Evolutionary conservation across 1,139 yeast genomes (phyloP), one percentile per base, ranked within the genome.

Genomic region (Kurtzmaniella natalensis): DNA sequence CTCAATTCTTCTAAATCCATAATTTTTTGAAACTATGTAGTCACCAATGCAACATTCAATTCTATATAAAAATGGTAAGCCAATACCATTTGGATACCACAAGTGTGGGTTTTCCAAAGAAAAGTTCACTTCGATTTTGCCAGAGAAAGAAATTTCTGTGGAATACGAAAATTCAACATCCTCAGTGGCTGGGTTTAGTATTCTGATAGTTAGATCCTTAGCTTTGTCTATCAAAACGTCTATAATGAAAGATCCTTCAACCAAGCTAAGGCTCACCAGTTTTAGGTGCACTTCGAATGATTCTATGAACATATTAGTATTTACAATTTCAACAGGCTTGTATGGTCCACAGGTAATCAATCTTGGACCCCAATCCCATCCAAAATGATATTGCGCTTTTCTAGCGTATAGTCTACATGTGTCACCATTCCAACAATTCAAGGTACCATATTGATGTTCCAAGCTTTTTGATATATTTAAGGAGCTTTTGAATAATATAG

Each of bases 301-400:
- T 8, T 13, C 18, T 7, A 57, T 43, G 10, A 28, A 26, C 3
- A 39, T 32, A 7, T 51, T 36, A 35, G 53, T 60, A 4, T 56
- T 43, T 21, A 60, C 45, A 25, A 69, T 46, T 21, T 47, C 51
- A 1, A 71, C 57, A 0, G 72, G 73, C 37, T 56, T 55, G 44
- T 56, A 70, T 8, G 73, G 72, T 5, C 78, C 78, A 47, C 72
- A 66, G 11, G 72, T 61, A 46, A 69, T 53, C 32, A 71, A 46
- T 1, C 57, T 47, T 6, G 77, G 78, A 8, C 78, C 78, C 79
- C 79, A 73, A 47, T 73, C 79, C 79, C 79, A 73, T 3, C 79
- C 79, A 46, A 59, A 73, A 39, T 72, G 77, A 44, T 71, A 72
- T 45, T 71, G 78, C 1, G 78, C 74, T 45, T 73, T 73, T 40